These are phyloP conservation scores for Sclerotinia trifoliorum DNA, from an alignment of 2,329 filamentous ascomycete species.

Conservation along the genomic window DNA sequence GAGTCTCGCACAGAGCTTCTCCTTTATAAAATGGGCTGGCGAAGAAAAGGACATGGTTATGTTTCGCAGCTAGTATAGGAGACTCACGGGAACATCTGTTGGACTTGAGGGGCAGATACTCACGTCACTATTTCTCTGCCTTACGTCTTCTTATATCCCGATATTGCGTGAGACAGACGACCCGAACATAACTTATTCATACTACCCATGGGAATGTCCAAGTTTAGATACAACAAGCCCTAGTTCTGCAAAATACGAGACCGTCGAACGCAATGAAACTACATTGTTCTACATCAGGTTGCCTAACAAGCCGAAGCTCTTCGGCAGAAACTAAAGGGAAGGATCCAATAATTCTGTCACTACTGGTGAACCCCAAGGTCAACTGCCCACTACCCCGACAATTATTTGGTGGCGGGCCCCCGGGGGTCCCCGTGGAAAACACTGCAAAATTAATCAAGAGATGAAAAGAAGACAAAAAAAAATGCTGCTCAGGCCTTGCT, in stretches of 20 bases:
- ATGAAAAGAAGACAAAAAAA: not conserved
- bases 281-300: not conserved
- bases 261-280: not conserved
- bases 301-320: not conserved
- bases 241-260: no score
- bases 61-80: not conserved
- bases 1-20: no score
- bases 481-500: not conserved
- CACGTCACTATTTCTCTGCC: not conserved
- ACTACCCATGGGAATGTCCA: not conserved
- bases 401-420: no score
- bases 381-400: not conserved
- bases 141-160: no score
- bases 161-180: not conserved
- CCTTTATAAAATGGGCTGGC: not conserved
- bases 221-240: not conserved
- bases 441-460: not conserved
- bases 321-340: not conserved
- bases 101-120: not conserved
- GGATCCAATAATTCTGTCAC: not conserved
- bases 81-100: not conserved
- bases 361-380: no score
- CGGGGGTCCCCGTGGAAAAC: not conserved
- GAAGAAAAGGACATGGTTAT: not conserved
- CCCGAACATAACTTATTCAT: not conserved